These are phyloP conservation scores for Plantago major DNA, from an alignment of 257 asterid genomes.

Conservation along the genomic window DNA sequence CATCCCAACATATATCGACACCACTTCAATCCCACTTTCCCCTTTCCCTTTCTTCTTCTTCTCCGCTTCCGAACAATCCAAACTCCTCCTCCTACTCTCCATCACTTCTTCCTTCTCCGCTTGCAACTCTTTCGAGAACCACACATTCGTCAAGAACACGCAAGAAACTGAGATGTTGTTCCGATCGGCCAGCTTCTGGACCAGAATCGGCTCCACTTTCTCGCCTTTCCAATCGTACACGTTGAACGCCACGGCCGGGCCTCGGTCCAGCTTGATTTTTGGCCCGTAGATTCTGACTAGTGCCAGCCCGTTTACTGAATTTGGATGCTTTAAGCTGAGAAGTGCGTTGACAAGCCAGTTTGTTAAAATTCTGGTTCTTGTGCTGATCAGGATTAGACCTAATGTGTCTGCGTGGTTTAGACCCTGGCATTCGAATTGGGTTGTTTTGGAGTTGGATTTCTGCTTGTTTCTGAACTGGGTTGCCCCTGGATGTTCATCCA, in stretches of 20 bases:
- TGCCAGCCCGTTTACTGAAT: conserved; percentile 44
- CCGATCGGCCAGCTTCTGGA: conserved; percentile 76
- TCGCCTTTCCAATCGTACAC: conserved; percentile 86
- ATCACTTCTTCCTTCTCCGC: conserved; percentile 30
- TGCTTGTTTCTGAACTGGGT: conserved; percentile 15
- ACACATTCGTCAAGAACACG: conserved; percentile 52
- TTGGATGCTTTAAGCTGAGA: conserved; percentile 51
- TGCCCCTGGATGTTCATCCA: conserved; percentile 3
- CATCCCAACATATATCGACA: conserved; percentile 49
- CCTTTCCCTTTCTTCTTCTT: conserved; percentile 25
- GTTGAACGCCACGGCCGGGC: conserved; percentile 65
- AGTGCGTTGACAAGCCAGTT: conserved; percentile 79
- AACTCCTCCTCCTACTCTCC: conserved; percentile 11
- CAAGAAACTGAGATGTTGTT: conserved; percentile 47
- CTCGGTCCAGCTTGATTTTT: conserved; percentile 48
- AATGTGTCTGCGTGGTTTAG: conserved; percentile 69
- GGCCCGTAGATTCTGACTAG: conserved; percentile 63
- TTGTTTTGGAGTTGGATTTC: conserved; percentile 14
- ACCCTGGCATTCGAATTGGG: conserved; percentile 42
- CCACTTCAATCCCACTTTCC: conserved; percentile 39
- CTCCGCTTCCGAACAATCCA: conserved; percentile 1
- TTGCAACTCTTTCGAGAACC: conserved; percentile 35
- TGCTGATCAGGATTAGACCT: conserved; percentile 61
- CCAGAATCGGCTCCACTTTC: conserved; percentile 55
- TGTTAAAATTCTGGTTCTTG: conserved; percentile 41